Conservation (phyloP, 2,329 filamentous ascomycete species). For the Teratosphaeriaceae sp. region DNA sequence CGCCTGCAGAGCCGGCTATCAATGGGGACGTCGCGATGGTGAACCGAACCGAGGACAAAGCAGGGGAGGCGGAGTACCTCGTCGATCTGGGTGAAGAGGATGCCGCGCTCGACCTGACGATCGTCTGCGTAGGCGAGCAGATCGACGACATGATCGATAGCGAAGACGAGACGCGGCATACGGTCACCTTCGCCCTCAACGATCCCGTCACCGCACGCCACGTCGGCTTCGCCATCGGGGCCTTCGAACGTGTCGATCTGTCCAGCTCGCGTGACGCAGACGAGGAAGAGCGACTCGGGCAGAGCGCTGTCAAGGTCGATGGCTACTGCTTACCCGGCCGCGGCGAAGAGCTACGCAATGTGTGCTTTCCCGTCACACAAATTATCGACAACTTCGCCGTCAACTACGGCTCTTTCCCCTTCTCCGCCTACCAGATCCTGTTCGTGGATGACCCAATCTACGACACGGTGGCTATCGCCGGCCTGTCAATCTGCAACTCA, state of each 20-base stretch:
- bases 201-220: constrained; percentile 77
- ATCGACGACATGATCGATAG: constrained; percentile 74
- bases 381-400: constrained; percentile 89
- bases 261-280: constrained; percentile 77
- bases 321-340: constrained; percentile 86
- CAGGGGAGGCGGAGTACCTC: constrained; percentile 25
- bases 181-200: constrained; percentile 73
- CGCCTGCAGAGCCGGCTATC: constrained; percentile 26
- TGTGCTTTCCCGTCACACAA: constrained; percentile 74
- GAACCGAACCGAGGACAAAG: constrained; percentile 26
- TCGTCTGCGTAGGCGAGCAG: constrained; percentile 84
- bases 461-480: constrained; percentile 71
- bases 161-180: constrained; percentile 73
- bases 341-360: constrained; percentile 75
- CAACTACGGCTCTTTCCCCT: constrained; percentile 85
- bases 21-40: constrained; percentile 31
- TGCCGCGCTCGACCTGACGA: constrained; percentile 78
- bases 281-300: constrained; percentile 83
- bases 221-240: constrained; percentile 87
- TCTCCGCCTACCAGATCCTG: constrained; percentile 83
- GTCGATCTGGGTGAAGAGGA: constrained; percentile 63
- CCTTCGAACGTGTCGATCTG: constrained; percentile 89
- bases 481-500: constrained; percentile 80
- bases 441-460: constrained; percentile 85
- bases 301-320: constrained; percentile 80